Percentiles rank a stretch among this genome's conserved stretches.
phyloP scores from a whole-genome alignment of 2,329 filamentous ascomycete genomes.

The Stylonectria norvegica region DNA sequence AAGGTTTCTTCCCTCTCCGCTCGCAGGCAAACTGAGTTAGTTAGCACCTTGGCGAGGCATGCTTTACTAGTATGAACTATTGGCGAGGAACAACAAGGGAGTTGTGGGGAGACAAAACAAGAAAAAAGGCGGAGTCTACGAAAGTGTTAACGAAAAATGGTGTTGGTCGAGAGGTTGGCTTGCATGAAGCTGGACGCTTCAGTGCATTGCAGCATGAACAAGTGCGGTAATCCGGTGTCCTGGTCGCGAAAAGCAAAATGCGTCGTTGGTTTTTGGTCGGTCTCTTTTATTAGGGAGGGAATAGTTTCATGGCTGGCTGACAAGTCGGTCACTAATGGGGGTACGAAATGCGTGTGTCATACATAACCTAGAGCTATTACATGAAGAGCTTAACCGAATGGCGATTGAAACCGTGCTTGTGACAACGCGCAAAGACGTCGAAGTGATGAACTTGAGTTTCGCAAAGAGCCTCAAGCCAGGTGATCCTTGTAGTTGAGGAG shows the following conservation, averaged over 20 bases:
- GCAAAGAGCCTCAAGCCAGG: too few relatives aligned
- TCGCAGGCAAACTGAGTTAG: slow-evolving; percentile 50
- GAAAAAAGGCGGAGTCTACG: slow-evolving; percentile 7
- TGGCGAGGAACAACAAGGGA: neutral
- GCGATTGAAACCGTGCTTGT: too few relatives aligned
- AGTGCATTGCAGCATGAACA: slow-evolving; percentile 14
- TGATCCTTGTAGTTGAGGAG: too few relatives aligned
- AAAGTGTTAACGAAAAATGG: neutral
- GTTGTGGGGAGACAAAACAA: neutral
- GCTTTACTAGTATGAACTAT: neutral
- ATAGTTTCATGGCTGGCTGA: slow-evolving; percentile 5
- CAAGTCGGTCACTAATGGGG: slow-evolving; percentile 14
- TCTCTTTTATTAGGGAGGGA: slow-evolving; percentile 9
- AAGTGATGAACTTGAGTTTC: too few relatives aligned
- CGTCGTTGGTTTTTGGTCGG: slow-evolving; percentile 17
- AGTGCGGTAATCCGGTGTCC: slow-evolving; percentile 19
- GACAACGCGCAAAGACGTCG: too few relatives aligned
- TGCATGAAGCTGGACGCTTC: slow-evolving; percentile 15
- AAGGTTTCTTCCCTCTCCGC: slow-evolving; percentile 54
- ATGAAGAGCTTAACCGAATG: too few relatives aligned
- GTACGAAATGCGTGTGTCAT: too few relatives aligned
- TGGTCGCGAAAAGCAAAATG: slow-evolving; percentile 23
- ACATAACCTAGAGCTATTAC: too few relatives aligned
- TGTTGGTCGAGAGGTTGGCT: slow-evolving; percentile 14
- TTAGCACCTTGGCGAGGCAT: neutral